Base-by-base conservation (phyloP, 1,284 basidiomycete genomes). In the Malassezia brasiliensis region DNA sequence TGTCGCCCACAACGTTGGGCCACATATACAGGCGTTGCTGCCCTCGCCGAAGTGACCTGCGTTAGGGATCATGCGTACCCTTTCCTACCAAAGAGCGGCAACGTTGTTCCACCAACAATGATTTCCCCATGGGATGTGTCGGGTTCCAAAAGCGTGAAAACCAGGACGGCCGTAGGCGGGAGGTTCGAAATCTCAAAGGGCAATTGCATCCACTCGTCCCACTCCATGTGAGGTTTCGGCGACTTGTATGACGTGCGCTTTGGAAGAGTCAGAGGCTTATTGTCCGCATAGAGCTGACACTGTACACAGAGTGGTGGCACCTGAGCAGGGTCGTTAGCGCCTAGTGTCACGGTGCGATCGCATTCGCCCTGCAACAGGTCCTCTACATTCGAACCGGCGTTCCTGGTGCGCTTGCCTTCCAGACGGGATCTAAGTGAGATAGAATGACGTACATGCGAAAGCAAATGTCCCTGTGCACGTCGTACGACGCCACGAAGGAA, bases 121-220 rank as follows among this genome's bases (percentile, higher is more conserved):
- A 88, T 17, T 81, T 83, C 48, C 80, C 79, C 22, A 85, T 80
- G 39, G 48, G 49, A 88, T 83, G 0, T 57, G 1, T 61, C 62
- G 0, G 91, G 88, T 71, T 96, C 90, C 85, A 90, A 94, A 19
- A 96, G 84, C 1, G 93, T 96, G 69, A 96, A 88, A 0, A 87
- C 85, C 51, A 98, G 81, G 66, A 94, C 90, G 0, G 90, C 84
- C 66, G 79, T 85, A 31, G 90, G 77, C 0, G 90, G 89, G 5
- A 98, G 79, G 66, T 94, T 90, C 50, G 88, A 87, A 60, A 94
- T 93, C 39, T 84, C 84, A 67, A 93, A 86, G 0, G 91, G 90
- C 3, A 96, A 77, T 0, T 86, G 85, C 44, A 96, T 83, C 81
- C 86, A 87, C 77, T 96, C 88, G 68, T 93, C 93, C 93, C 93